Conservation (phyloP, 495 filamentous ascomycete species). For the Xeromyces bisporus region DNA sequence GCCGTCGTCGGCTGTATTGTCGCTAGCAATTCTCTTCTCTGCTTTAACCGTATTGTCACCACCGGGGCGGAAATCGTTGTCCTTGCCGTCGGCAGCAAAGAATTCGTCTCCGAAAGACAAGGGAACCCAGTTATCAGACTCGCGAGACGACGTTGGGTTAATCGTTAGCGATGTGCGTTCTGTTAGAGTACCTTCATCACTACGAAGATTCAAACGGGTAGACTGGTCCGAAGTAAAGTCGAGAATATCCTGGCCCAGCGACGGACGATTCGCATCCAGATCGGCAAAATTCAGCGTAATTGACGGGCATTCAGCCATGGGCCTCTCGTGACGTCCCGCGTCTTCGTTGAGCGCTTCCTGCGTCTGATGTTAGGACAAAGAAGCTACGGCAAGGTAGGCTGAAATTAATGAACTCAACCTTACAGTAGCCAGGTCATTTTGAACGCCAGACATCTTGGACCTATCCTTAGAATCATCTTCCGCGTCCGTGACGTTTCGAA, state of each 20-base stretch:
- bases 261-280: not conserved
- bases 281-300: too few relatives aligned
- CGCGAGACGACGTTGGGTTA: constrained; percentile 11
- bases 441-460: not conserved
- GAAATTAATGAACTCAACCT: too few relatives aligned
- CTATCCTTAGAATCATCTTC: too few relatives aligned
- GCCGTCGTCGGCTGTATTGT: constrained; percentile 10
- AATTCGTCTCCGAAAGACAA: constrained; percentile 15
- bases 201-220: not conserved
- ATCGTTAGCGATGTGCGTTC: constrained; percentile 9
- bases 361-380: too few relatives aligned
- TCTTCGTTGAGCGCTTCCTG: too few relatives aligned
- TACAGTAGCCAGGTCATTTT: not conserved
- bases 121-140: constrained; percentile 12
- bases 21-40: constrained; percentile 5
- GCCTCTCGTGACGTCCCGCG: too few relatives aligned
- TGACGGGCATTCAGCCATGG: too few relatives aligned
- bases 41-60: constrained; percentile 13
- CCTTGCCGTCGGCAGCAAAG: constrained; percentile 19
- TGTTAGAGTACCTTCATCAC: constrained; percentile 1
- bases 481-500: too few relatives aligned
- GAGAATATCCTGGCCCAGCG: not conserved
- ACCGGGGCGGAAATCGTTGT: constrained; percentile 10
- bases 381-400: too few relatives aligned
- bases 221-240: not conserved